Evolutionary conservation across 1,139 yeast species (phyloP).

Genomic region (Suhomyces bolitotheri): DNA sequence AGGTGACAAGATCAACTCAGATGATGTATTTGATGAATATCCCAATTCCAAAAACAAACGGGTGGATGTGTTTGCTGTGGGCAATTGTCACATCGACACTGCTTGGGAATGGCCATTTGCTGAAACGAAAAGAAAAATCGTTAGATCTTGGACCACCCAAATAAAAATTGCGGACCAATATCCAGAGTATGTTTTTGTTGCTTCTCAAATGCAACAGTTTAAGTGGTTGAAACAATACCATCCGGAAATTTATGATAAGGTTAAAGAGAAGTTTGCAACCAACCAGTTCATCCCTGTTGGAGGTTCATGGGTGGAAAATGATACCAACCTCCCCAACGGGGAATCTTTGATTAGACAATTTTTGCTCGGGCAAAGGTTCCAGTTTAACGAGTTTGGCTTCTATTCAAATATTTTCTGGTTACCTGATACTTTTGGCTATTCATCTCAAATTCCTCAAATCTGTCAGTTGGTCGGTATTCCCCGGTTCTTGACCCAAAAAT

Average conservation of each 20-base stretch:
- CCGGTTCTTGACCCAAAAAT: slow-evolving; percentile 85
- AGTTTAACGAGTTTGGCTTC: slow-evolving; percentile 72
- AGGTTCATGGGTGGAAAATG: slow-evolving; percentile 98
- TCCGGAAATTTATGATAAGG: slow-evolving; percentile 68
- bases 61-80: slow-evolving; percentile 72
- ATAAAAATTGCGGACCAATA: slow-evolving; percentile 78
- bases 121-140: slow-evolving; percentile 87
- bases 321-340: slow-evolving; percentile 90
- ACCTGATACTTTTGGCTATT: slow-evolving; percentile 96
- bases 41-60: slow-evolving; percentile 23
- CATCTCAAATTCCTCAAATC: slow-evolving; percentile 91
- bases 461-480: slow-evolving; percentile 83
- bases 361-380: slow-evolving; percentile 84
- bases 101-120: slow-evolving; percentile 99
- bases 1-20: slow-evolving; percentile 64
- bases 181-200: slow-evolving; percentile 92
- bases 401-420: slow-evolving; percentile 83
- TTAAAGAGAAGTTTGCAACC: slow-evolving; percentile 64
- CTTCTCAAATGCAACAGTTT: slow-evolving; percentile 95
- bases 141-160: slow-evolving; percentile 95
- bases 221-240: slow-evolving; percentile 87
- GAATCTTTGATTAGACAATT: slow-evolving; percentile 89
- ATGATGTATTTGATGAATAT: slow-evolving; percentile 53
- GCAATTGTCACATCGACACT: slow-evolving; percentile 96
- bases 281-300: slow-evolving; percentile 89